phyloP scores from a whole-genome alignment of 768 basidiomycete genomes.

The Lactarius sanguifluus region DNA sequence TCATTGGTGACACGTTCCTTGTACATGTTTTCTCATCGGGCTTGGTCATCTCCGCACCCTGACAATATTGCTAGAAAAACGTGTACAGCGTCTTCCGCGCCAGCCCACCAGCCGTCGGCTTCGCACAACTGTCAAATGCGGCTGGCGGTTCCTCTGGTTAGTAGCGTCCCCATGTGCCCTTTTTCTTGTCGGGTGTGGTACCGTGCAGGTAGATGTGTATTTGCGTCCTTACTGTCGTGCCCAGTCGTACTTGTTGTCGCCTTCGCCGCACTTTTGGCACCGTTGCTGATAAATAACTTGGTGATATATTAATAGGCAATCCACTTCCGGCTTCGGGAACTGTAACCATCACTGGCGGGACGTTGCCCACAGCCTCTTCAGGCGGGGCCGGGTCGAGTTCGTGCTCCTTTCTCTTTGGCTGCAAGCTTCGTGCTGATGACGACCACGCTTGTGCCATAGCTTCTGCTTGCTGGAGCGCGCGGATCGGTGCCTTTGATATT shows the following conservation, averaged over 20 bases:
- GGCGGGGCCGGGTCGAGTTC: neutral
- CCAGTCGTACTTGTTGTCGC: neutral
- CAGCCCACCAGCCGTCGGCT: constrained; percentile 44
- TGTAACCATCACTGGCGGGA: no score
- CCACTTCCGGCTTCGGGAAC: neutral
- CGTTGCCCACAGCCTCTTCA: neutral
- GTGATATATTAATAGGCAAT: neutral
- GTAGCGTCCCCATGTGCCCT: neutral
- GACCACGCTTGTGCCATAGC: neutral
- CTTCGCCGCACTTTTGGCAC: neutral
- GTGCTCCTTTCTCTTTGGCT: neutral
- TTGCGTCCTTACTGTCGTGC: neutral
- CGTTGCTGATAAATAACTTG: neutral
- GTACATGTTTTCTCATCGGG: constrained; percentile 38
- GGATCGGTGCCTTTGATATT: neutral
- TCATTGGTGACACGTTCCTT: constrained; percentile 53
- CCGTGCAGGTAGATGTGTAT: neutral
- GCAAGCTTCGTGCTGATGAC: neutral
- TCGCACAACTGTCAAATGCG: constrained; percentile 46
- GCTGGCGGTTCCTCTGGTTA: constrained; percentile 39
- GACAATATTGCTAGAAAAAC: constrained; percentile 41
- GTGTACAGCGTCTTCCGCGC: constrained; percentile 43
- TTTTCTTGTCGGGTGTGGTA: neutral
- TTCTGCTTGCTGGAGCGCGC: no score
- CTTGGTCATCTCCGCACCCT: neutral